phyloP scores from a whole-genome alignment of 257 asterid species.

The Salvia splendens region DNA sequence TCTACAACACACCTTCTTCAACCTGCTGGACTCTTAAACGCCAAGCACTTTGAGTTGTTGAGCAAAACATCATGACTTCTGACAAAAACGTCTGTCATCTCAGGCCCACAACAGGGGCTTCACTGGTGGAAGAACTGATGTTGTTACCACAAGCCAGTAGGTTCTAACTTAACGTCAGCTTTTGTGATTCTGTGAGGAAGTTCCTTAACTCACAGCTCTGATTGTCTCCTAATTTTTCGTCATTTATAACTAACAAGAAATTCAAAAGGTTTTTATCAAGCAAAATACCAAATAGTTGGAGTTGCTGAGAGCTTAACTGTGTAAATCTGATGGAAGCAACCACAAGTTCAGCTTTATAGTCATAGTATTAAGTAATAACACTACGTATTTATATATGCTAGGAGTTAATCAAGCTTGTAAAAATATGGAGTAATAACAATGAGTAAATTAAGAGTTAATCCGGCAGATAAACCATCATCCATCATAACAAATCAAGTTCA shows the following conservation, averaged over 20 bases:
- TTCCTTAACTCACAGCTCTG: constrained; percentile 12
- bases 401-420: background rate
- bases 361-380: background rate
- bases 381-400: no score
- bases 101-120: constrained; percentile 45
- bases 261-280: constrained; percentile 14
- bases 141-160: constrained; percentile 36
- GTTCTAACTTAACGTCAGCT: constrained; percentile 13
- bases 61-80: constrained; percentile 32
- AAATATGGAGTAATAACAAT: background rate
- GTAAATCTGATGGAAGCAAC: constrained; percentile 12
- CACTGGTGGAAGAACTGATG: constrained; percentile 35
- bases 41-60: constrained; percentile 30
- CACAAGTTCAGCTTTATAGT: constrained; percentile 13
- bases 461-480: background rate
- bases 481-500: background rate
- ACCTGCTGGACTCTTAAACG: constrained; percentile 27
- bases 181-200: constrained; percentile 28
- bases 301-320: constrained; percentile 23
- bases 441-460: background rate
- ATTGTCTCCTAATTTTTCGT: constrained; percentile 15
- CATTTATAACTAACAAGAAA: constrained; percentile 21
- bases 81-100: constrained; percentile 42
- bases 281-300: constrained; percentile 13
- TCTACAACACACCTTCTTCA: constrained; percentile 35